These are phyloP conservation scores for Sedum album DNA, from an alignment of 164 flowering plant species.

Conservation along the genomic window DNA sequence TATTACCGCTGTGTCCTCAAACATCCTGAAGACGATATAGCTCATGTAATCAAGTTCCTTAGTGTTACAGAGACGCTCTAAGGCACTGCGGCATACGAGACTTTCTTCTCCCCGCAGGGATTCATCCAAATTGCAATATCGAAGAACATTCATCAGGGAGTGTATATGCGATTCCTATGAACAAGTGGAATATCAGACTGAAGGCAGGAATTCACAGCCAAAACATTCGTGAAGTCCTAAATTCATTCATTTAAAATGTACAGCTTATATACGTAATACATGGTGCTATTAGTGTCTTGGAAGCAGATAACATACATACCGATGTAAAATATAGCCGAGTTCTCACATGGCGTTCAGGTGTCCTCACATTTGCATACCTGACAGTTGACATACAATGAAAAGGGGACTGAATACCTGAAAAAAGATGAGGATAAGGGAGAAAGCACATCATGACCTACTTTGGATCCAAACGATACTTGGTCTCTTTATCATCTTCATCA, in stretches of 20 bases:
- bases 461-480: slow-evolving; percentile 91
- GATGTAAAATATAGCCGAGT: slow-evolving; percentile 97
- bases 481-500: slow-evolving; percentile 94
- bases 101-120: slow-evolving; percentile 85
- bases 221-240: neutral
- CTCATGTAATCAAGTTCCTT: slow-evolving; percentile 99
- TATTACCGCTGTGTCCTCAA: slow-evolving; percentile 85
- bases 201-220: neutral
- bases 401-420: neutral
- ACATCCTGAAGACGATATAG: slow-evolving; percentile 88
- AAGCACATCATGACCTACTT: slow-evolving; percentile 23
- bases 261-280: neutral
- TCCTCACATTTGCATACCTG: slow-evolving; percentile 95
- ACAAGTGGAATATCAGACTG: neutral
- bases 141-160: slow-evolving; percentile 96
- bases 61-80: slow-evolving; percentile 76
- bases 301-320: slow-evolving; percentile 32
- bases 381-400: slow-evolving; percentile 13
- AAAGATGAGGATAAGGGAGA: neutral
- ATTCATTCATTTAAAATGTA: neutral
- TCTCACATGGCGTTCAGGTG: slow-evolving; percentile 96
- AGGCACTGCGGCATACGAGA: slow-evolving; percentile 69
- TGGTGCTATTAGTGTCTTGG: neutral
- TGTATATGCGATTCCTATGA: slow-evolving; percentile 97
- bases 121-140: slow-evolving; percentile 97